phyloP scores from a whole-genome alignment of 768 basidiomycete genomes.

The Plicaturopsis crispa region DNA sequence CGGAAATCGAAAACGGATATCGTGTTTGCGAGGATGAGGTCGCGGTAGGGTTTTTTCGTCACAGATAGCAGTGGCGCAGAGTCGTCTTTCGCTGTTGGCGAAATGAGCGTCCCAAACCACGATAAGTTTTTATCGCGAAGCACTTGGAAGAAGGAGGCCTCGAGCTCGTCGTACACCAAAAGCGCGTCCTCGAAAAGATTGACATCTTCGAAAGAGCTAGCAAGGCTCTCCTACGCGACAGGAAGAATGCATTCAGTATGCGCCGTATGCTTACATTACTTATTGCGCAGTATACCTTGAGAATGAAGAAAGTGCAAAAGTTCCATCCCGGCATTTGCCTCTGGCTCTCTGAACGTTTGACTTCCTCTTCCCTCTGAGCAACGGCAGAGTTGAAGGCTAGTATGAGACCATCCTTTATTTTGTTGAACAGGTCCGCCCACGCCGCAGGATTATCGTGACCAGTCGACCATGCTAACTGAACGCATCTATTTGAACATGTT shows the following conservation, averaged over 20 bases:
- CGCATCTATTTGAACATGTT: conserved; percentile 44
- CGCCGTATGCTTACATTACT: neutral
- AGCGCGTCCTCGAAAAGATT: conserved; percentile 86
- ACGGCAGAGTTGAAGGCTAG: conserved; percentile 78
- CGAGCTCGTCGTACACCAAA: conserved; percentile 86
- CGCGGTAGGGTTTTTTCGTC: conserved; percentile 78
- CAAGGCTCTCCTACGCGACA: conserved; percentile 77
- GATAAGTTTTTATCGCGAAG: conserved; percentile 77
- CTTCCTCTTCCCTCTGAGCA: conserved; percentile 79
- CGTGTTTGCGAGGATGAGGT: conserved; percentile 81
- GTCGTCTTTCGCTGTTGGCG: conserved; percentile 64
- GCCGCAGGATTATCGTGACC: conserved; percentile 67
- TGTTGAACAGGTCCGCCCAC: conserved; percentile 85
- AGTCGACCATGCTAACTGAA: conserved; percentile 72
- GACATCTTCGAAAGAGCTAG: conserved; percentile 87
- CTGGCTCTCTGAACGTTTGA: conserved; percentile 83
- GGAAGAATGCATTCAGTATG: conserved; percentile 8
- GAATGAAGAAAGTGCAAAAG: conserved; percentile 93
- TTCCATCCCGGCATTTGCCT: conserved; percentile 96
- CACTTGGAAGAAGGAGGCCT: conserved; percentile 70
- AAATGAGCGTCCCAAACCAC: conserved; percentile 88
- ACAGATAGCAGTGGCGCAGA: conserved; percentile 72
- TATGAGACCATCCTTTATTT: conserved; percentile 87
- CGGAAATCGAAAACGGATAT: conserved; percentile 95
- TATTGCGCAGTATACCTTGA: conserved; percentile 54